A percentile compares a stretch with the other conserved stretches of the same genome.
Conservation (phyloP, 441 rosid genomes). For the Cnidoscolus chayamansa region DNA sequence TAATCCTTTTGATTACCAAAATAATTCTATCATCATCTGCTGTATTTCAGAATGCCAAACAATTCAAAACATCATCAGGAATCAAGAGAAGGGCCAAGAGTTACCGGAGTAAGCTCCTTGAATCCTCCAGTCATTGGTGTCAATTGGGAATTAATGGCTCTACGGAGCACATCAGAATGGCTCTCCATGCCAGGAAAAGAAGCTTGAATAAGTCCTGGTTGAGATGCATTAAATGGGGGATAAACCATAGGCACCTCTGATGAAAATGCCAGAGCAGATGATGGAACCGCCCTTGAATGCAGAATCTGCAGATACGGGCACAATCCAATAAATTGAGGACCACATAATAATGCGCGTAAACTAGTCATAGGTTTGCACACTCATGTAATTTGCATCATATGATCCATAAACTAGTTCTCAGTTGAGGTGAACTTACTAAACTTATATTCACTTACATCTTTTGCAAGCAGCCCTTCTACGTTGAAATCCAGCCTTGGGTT, state of each 20-base stretch:
- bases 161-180: slow-evolving; percentile 47
- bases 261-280: slow-evolving; percentile 56
- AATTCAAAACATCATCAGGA: not conserved
- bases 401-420: slow-evolving; percentile 2
- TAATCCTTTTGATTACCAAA: not conserved
- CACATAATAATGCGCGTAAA: not conserved
- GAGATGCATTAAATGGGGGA: slow-evolving; percentile 61
- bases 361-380: not conserved
- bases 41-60: not conserved
- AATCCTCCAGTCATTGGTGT: slow-evolving; percentile 54
- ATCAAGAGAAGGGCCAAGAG: not conserved
- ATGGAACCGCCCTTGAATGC: slow-evolving; percentile 67
- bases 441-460: slow-evolving; percentile 51
- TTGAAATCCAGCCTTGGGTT: slow-evolving; percentile 70
- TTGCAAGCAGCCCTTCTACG: slow-evolving; percentile 57
- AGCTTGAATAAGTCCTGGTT: slow-evolving; percentile 55
- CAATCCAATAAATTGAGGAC: slow-evolving; percentile 8
- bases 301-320: slow-evolving; percentile 39
- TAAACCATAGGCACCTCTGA: slow-evolving; percentile 60
- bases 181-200: slow-evolving; percentile 54
- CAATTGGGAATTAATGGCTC: slow-evolving; percentile 57
- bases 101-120: slow-evolving; percentile 74
- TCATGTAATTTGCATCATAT: not conserved
- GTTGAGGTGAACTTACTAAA: not conserved
- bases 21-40: not conserved